A percentile compares a stretch with the other conserved stretches of the same genome.
These are phyloP conservation scores for Phyllosticta citrichinensis DNA, from an alignment of 2,329 filamentous ascomycete species.

Conservation along the genomic window DNA sequence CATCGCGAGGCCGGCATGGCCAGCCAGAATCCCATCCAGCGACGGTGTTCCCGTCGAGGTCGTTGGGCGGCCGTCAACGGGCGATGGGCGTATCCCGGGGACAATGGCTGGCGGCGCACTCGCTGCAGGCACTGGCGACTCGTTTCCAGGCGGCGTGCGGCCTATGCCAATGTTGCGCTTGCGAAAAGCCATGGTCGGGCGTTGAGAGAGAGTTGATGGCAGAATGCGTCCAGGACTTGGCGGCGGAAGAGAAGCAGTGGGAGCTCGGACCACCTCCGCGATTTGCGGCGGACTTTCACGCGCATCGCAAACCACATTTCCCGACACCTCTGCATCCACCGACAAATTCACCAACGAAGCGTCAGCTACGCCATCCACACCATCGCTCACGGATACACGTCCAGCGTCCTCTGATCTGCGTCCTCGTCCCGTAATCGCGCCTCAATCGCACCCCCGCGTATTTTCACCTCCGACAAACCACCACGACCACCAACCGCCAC, in stretches of 20 bases:
- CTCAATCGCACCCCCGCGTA: not conserved
- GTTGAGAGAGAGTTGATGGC: not conserved
- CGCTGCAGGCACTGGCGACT: conserved; percentile 10
- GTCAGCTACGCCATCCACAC: not conserved
- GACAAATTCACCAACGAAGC: not conserved
- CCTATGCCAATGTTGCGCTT: conserved; percentile 54
- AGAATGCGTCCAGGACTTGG: not conserved
- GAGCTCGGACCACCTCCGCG: not conserved
- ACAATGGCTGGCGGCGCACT: conserved; percentile 16
- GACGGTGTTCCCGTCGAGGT: conserved; percentile 87
- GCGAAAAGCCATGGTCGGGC: conserved; percentile 52
- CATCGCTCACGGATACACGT: not conserved
- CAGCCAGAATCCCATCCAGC: conserved; percentile 73
- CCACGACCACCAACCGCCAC: conserved; percentile 17
- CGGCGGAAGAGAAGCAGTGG: not conserved
- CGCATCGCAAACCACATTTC: not conserved
- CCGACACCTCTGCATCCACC: not conserved
- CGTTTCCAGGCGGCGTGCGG: conserved; percentile 19
- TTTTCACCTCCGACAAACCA: not conserved
- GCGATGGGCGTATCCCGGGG: conserved; percentile 67
- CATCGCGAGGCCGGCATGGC: conserved; percentile 74
- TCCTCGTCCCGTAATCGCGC: not conserved
- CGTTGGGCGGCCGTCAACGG: conserved; percentile 74
- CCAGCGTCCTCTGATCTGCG: not conserved
- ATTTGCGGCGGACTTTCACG: not conserved